Evolutionary conservation across 2,329 filamentous ascomycete genomes (phyloP).

Genomic region (Sarocladium kiliense): DNA sequence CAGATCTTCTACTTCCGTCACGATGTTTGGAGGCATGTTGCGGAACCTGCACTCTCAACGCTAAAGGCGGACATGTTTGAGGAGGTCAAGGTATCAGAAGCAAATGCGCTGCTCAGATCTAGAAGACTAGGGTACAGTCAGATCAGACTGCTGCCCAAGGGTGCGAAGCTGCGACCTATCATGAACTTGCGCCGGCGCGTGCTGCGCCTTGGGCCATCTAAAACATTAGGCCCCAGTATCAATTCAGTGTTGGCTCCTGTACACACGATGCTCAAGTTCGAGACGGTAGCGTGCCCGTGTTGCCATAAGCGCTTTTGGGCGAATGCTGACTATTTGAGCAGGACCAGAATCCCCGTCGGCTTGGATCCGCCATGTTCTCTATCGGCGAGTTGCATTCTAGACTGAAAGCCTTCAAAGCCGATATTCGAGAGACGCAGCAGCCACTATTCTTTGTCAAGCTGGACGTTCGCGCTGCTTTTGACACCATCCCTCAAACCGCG

Average conservation of each 20-base stretch:
- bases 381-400: slow-evolving; percentile 73
- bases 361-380: slow-evolving; percentile 80
- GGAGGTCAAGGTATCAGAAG: slow-evolving; percentile 58
- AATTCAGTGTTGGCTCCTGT: slow-evolving; percentile 60
- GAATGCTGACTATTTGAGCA: slow-evolving; percentile 13
- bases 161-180: slow-evolving; percentile 70
- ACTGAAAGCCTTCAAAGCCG: slow-evolving; percentile 61
- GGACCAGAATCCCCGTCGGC: slow-evolving; percentile 14
- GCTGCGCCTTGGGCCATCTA: slow-evolving; percentile 37
- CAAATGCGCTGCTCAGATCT: slow-evolving; percentile 51
- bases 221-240: slow-evolving; percentile 32
- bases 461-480: slow-evolving; percentile 88
- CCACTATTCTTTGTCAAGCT: slow-evolving; percentile 84
- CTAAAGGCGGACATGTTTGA: slow-evolving; percentile 75
- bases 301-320: neutral
- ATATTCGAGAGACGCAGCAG: slow-evolving; percentile 18
- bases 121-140: slow-evolving; percentile 71
- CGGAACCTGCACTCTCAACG: slow-evolving; percentile 63
- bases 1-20: slow-evolving; percentile 91
- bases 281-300: slow-evolving; percentile 51
- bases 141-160: slow-evolving; percentile 79
- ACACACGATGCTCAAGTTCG: slow-evolving; percentile 71
- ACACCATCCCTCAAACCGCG: slow-evolving; percentile 82
- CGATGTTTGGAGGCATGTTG: slow-evolving; percentile 77
- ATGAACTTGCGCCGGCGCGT: slow-evolving; percentile 67